Evolutionary conservation across 179 eudicot genomes (phyloP).

Genomic region (Nepenthes alata): DNA sequence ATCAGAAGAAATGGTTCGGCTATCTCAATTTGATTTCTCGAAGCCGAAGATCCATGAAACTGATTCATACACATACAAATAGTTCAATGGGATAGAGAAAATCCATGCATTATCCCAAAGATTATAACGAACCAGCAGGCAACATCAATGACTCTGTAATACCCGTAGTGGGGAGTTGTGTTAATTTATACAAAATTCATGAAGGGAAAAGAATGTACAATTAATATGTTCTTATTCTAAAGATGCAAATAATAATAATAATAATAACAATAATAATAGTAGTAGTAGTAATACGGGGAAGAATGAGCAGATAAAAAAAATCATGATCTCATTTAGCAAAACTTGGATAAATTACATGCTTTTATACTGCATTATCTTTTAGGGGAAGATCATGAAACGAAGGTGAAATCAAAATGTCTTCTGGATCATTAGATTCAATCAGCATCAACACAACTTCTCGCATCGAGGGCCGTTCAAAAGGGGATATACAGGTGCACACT

Average conservation of each 20-base stretch:
- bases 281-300: slow-evolving; percentile 10
- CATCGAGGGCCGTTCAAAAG: slow-evolving; percentile 85
- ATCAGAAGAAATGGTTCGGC: no score
- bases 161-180: no score
- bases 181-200: no score
- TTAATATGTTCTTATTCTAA: not conserved
- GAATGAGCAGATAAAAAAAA: slow-evolving; percentile 21
- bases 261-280: no score
- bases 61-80: no score
- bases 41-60: no score
- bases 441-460: slow-evolving; percentile 84
- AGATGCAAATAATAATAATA: not conserved
- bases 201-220: not conserved
- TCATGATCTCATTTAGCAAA: slow-evolving; percentile 10
- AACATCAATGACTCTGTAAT: no score
- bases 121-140: no score
- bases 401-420: slow-evolving; percentile 24
- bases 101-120: no score
- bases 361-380: slow-evolving; percentile 26
- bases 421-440: slow-evolving; percentile 54
- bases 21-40: no score
- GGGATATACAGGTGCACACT: slow-evolving; percentile 69
- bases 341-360: not conserved
- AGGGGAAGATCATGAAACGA: slow-evolving; percentile 31
- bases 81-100: no score